Base-by-base conservation (phyloP, 2,329 filamentous ascomycete genomes). In the Aspergillus sp. region DNA sequence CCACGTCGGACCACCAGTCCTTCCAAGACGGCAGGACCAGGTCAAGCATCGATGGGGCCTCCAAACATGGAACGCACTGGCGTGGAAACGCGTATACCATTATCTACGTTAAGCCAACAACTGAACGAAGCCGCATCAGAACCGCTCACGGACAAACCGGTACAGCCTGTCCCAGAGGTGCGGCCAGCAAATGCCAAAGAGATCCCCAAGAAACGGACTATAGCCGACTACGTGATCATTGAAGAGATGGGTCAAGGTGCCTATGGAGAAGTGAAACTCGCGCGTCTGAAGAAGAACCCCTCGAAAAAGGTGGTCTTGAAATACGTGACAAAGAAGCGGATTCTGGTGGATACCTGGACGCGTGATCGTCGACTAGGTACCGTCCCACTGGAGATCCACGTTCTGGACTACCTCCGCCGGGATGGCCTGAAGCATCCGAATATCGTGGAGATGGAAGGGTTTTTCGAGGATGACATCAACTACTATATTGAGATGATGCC, bases 191-290 rank as follows among this genome's bases (percentile, higher is more conserved):
- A 62, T 19, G 43, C 62, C 5, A 68, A 65, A 42, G 69, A 74
- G 23, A 53, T 60, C 4, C 75, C 58, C 55, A 77, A 61, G 68
- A 97, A 95, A 75, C 94, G 94, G 72, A 86, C 84, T 0, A 97
- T 99, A 58, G 81, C 88, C 49, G 91, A 97, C 68, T 99, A 96
- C 70, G 81, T 87, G 40, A 93, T 99, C 55, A 78, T 99, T 11
- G 94, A 99, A 73, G 94, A 99, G 55, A 97, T 99, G 93, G 94
- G 94, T 4, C 91, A 97, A 74, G 94, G 94, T 38, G 94, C 94
- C 1, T 99, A 99, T 68, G 94, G 94, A 2, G 93, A 99, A 73
- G 94, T 99, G 53, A 99, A 99, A 71, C 81, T 99, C 45, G 93
- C 89, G 48, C 85, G 92, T 25, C 88, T 94, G 75, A 95, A 92